These are phyloP conservation scores for Trichoderma hamatum DNA, from an alignment of 2,329 filamentous ascomycete genomes.

Conservation along the genomic window DNA sequence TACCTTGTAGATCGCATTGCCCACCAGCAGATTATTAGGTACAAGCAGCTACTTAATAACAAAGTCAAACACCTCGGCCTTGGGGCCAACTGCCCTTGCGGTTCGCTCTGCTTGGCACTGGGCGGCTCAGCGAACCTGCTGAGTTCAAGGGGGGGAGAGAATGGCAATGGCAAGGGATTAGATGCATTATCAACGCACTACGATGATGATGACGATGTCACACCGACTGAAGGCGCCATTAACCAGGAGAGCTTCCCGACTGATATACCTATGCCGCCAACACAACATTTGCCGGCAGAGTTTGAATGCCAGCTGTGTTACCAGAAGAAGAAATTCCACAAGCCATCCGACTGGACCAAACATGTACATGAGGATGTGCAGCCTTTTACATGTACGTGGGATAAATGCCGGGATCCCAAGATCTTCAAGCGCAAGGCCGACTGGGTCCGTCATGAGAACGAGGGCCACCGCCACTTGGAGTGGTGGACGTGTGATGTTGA, in stretches of 20 bases:
- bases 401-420: slow-evolving; percentile 79
- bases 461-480: slow-evolving; percentile 84
- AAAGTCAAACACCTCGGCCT: slow-evolving; percentile 70
- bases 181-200: slow-evolving; percentile 60
- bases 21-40: slow-evolving; percentile 76
- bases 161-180: slow-evolving; percentile 43
- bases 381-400: slow-evolving; percentile 91
- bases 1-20: slow-evolving; percentile 80
- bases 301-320: slow-evolving; percentile 92
- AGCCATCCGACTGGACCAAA: slow-evolving; percentile 96
- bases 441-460: slow-evolving; percentile 93
- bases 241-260: slow-evolving; percentile 74
- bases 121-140: slow-evolving; percentile 68
- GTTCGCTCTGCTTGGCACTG: slow-evolving; percentile 63
- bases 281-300: slow-evolving; percentile 75
- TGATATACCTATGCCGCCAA: slow-evolving; percentile 81
- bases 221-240: slow-evolving; percentile 69
- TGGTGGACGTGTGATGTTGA: slow-evolving; percentile 86
- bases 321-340: slow-evolving; percentile 79
- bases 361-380: slow-evolving; percentile 93
- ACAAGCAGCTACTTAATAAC: slow-evolving; percentile 72
- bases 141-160: slow-evolving; percentile 54
- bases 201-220: slow-evolving; percentile 63
- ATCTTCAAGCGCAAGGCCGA: slow-evolving; percentile 95
- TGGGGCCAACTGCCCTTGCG: slow-evolving; percentile 64